These are phyloP conservation scores for Podospora didyma DNA, from an alignment of 495 filamentous ascomycete species.

Conservation along the genomic window DNA sequence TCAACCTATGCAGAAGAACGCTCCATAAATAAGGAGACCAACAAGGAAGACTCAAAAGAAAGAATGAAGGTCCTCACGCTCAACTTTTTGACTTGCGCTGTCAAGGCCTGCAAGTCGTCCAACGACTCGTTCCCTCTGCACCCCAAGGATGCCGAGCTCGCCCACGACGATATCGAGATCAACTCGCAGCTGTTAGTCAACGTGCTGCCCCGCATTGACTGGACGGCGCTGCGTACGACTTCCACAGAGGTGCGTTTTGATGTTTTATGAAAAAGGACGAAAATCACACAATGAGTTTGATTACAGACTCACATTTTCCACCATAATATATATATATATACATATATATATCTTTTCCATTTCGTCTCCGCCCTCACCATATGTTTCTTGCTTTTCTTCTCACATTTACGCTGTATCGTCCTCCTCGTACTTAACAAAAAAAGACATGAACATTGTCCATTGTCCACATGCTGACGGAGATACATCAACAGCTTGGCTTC, in stretches of 20 bases:
- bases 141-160: constrained; percentile 85
- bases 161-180: constrained; percentile 71
- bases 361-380: too few relatives aligned
- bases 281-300: too few relatives aligned
- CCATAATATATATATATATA: too few relatives aligned
- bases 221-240: constrained; percentile 69
- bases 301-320: too few relatives aligned
- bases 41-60: constrained; percentile 8
- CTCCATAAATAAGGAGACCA: too few relatives aligned
- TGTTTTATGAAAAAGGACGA: constrained; percentile 4
- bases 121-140: constrained; percentile 81
- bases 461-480: too few relatives aligned
- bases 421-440: too few relatives aligned
- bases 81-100: constrained; percentile 95
- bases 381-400: too few relatives aligned
- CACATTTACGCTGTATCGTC: too few relatives aligned
- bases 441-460: too few relatives aligned
- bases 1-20: too few relatives aligned
- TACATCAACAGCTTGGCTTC: constrained; percentile 85
- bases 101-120: constrained; percentile 84
- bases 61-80: constrained; percentile 94
- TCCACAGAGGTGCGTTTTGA: constrained; percentile 67
- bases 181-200: constrained; percentile 76
- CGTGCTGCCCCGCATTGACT: constrained; percentile 82
- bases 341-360: too few relatives aligned